Conservation (phyloP, 352 stramenopile genomes). For the Pythium aristosporum region DNA sequence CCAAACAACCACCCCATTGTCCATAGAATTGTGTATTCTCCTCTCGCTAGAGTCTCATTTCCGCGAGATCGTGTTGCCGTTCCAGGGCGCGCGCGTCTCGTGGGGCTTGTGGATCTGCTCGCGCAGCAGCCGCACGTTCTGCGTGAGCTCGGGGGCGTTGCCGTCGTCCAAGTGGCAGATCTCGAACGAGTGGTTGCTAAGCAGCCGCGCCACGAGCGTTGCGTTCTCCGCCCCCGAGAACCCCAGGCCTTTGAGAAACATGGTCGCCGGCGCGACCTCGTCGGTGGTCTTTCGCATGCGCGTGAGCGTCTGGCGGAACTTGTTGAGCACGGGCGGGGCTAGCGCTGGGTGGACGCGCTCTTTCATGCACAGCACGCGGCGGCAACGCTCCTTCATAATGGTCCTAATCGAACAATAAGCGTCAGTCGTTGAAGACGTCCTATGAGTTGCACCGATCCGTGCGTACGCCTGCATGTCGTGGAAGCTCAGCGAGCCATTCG, state of each 20-base stretch:
- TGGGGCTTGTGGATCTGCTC: conserved; percentile 30
- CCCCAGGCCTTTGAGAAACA: conserved; percentile 77
- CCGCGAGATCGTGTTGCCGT: conserved; percentile 16
- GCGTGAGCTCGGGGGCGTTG: conserved; percentile 74
- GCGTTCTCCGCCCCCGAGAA: conserved; percentile 71
- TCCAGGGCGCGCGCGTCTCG: conserved; percentile 37
- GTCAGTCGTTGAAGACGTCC: background rate
- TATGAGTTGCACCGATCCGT: background rate
- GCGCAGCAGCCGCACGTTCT: conserved; percentile 81
- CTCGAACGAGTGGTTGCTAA: conserved; percentile 78
- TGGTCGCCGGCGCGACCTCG: conserved; percentile 54
- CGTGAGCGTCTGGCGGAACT: conserved; percentile 42
- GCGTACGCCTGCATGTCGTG: conserved; percentile 78
- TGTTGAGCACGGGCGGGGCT: conserved; percentile 49
- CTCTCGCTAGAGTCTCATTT: background rate
- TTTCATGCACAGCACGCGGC: conserved; percentile 73
- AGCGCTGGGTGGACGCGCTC: conserved; percentile 53
- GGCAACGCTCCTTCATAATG: conserved; percentile 59
- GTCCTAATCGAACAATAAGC: conserved; percentile 18
- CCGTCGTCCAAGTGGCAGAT: conserved; percentile 82
- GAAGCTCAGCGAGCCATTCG: conserved; percentile 58
- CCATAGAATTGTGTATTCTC: too few species aligned
- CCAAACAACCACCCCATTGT: background rate
- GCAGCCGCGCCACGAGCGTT: conserved; percentile 57
- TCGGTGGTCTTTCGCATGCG: conserved; percentile 35